Percentiles rank a stretch among this genome's conserved stretches.
Conservation (phyloP, 2,329 filamentous ascomycete genomes). For the Pezicula neosporulosa region DNA sequence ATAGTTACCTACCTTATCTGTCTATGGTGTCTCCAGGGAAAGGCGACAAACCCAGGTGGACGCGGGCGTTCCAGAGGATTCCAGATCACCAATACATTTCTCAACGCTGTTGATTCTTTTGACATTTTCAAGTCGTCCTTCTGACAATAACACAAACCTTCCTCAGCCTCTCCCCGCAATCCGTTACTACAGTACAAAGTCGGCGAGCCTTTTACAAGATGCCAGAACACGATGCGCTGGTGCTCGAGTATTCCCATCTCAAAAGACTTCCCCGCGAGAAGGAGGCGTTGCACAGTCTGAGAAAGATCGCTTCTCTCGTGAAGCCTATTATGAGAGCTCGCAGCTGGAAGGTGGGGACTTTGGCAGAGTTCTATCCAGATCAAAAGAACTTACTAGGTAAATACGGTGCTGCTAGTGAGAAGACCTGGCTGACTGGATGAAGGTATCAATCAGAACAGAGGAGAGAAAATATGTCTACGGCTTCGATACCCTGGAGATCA, state of each 20-base stretch:
- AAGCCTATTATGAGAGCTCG: slow-evolving; percentile 93
- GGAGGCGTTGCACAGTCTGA: slow-evolving; percentile 59
- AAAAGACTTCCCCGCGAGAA: slow-evolving; percentile 41
- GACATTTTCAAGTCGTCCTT: not conserved
- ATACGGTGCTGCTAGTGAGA: slow-evolving; percentile 5
- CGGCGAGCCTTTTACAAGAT: slow-evolving; percentile 5
- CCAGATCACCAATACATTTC: not conserved
- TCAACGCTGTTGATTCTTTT: not conserved
- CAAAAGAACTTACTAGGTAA: slow-evolving; percentile 69
- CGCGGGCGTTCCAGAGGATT: slow-evolving; percentile 12
- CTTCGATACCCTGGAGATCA: slow-evolving; percentile 73
- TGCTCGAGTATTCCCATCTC: slow-evolving; percentile 50
- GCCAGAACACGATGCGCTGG: slow-evolving; percentile 39
- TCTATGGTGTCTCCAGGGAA: slow-evolving; percentile 6
- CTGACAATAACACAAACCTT: not conserved
- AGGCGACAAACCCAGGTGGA: not conserved
- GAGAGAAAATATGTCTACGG: slow-evolving; percentile 77
- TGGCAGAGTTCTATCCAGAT: slow-evolving; percentile 82
- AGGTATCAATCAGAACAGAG: slow-evolving; percentile 75
- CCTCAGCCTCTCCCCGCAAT: not conserved
- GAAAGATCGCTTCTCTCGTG: slow-evolving; percentile 80
- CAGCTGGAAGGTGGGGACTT: slow-evolving; percentile 72
- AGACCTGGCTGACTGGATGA: not conserved
- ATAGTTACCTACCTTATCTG: not conserved
- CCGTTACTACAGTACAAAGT: not conserved